Percentiles rank a stretch among this genome's conserved stretches.
These are phyloP conservation scores for Thuidium tamariscinum DNA, from an alignment of 225 moss, liverwort and hornwort species.

Conservation along the genomic window DNA sequence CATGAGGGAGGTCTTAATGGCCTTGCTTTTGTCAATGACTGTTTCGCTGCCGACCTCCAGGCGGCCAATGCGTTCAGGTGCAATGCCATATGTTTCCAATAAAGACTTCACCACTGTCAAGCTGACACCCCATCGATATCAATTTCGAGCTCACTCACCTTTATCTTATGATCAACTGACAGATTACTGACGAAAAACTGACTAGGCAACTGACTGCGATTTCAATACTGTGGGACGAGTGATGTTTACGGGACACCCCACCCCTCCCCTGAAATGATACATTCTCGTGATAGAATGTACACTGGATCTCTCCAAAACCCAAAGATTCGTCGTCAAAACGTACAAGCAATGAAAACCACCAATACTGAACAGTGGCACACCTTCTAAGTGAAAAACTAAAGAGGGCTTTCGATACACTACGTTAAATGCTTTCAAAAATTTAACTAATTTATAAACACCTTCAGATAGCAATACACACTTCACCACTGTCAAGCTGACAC, in stretches of 20 bases:
- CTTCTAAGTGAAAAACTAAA: neutral
- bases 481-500: neutral
- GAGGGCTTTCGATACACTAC: neutral
- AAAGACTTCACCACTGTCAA: conserved; percentile 41
- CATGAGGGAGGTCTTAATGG: conserved; percentile 84
- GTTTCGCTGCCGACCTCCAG: conserved; percentile 98
- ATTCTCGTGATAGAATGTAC: neutral
- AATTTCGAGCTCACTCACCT: neutral
- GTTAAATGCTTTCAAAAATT: neutral
- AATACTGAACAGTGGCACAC: neutral
- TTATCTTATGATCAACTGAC: neutral
- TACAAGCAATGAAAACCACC: neutral
- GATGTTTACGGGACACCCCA: neutral
- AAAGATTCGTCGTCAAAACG: neutral
- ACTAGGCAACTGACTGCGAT: neutral
- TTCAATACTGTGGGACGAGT: neutral
- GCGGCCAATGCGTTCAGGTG: conserved; percentile 76
- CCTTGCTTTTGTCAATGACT: conserved; percentile 92
- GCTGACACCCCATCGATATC: conserved; percentile 6
- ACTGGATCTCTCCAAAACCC: neutral
- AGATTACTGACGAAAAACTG: neutral
- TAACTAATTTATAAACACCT: neutral
- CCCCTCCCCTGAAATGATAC: neutral
- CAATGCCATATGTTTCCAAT: conserved; percentile 65
- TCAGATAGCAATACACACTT: neutral